Percentiles rank a stretch among this genome's conserved stretches.
These are phyloP conservation scores for Phylloporus sp. DNA, from an alignment of 768 basidiomycete species.

Conservation along the genomic window DNA sequence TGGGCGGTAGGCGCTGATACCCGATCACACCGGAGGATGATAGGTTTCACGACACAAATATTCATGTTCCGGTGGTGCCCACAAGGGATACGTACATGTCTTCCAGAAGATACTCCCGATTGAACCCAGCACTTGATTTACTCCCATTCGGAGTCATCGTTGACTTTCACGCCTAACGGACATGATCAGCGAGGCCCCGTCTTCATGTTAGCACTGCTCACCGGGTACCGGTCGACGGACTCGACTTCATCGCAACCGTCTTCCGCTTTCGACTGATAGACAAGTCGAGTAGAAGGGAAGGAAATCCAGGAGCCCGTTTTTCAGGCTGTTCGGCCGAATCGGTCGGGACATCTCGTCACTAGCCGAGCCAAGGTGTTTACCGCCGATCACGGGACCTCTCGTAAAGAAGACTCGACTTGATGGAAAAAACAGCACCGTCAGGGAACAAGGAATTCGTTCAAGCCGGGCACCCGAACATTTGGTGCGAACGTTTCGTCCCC, in stretches of 20 bases:
- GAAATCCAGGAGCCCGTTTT: neutral
- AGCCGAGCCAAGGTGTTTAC: slow-evolving; percentile 7
- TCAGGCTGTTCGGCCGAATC: slow-evolving; percentile 10
- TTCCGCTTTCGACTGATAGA: slow-evolving; percentile 1
- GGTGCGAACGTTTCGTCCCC: no score
- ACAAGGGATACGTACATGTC: neutral
- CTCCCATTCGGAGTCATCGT: neutral
- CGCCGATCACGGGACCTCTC: slow-evolving; percentile 22
- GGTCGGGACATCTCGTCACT: slow-evolving; percentile 11
- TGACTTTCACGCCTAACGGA: neutral
- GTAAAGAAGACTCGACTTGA: slow-evolving; percentile 3
- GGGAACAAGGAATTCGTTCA: neutral
- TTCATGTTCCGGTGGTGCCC: neutral
- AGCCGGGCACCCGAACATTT: neutral
- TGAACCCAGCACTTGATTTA: slow-evolving; percentile 8
- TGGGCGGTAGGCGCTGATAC: no score
- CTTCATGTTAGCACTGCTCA: no score
- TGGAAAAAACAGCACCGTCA: neutral
- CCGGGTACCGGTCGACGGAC: no score
- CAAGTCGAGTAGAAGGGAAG: slow-evolving; percentile 1
- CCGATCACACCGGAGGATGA: no score
- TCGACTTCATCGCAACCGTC: neutral
- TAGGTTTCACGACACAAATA: neutral
- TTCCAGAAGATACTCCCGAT: slow-evolving; percentile 16
- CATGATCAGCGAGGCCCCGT: neutral